Evolutionary conservation across 257 asterid genomes (phyloP).

Genomic region (Marsdenia floribunda): DNA sequence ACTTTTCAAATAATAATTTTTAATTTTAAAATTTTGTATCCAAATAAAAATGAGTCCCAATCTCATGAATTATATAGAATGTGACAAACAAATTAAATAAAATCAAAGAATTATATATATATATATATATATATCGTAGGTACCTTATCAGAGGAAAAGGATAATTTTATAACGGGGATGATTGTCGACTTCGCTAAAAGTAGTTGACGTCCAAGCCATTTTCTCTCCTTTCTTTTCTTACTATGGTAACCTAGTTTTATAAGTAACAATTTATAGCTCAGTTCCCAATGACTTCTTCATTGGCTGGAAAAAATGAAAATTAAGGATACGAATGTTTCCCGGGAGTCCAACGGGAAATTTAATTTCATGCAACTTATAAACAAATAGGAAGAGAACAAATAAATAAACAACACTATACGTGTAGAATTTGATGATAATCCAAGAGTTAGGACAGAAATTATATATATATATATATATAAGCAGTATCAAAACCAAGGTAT

Average conservation of each 20-base stretch:
- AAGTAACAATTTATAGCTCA: background rate
- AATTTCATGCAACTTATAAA: background rate
- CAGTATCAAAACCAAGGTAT: background rate
- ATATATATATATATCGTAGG: no score
- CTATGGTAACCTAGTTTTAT: background rate
- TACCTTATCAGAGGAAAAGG: background rate
- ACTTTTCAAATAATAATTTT: no score
- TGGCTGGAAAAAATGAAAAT: background rate
- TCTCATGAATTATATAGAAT: no score
- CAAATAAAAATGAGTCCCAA: no score
- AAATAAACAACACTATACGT: background rate
- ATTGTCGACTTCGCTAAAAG: conserved; percentile 7
- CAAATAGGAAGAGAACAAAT: background rate
- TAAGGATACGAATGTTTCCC: conserved; percentile 1
- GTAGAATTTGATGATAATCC: background rate
- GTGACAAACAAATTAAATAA: no score
- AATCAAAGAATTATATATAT: no score
- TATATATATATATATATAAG: background rate
- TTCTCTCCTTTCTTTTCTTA: background rate
- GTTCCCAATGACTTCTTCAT: background rate
- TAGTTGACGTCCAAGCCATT: background rate
- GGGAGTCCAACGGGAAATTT: background rate
- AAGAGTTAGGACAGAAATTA: background rate
- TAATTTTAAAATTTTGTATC: no score
- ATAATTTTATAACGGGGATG: no score